Evolutionary conservation across 2,329 filamentous ascomycete species (phyloP), one percentile per base, ranked within the genome.

Genomic region (Arachnomyces sp.): DNA sequence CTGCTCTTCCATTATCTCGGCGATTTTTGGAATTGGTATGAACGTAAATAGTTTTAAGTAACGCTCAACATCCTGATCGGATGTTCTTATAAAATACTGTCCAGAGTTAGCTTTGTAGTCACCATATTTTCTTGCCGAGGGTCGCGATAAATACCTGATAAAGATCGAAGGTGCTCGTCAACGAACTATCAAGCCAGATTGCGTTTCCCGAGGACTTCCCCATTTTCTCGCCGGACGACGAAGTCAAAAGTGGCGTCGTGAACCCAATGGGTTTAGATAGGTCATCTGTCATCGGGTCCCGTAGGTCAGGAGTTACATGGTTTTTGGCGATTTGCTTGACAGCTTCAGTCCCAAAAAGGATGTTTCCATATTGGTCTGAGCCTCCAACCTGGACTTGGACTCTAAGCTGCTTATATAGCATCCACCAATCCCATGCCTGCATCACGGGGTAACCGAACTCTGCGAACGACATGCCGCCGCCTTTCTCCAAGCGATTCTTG

Each of bases 371-470:
- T 65, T 98, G 92, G 58, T 98, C 92, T 5, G 88, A 88, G 30
- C 92, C 92, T 43, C 92, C 92, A 38, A 98, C 85, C 64, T 98
- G 88, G 58, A 96, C 76, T 56, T 89, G 82, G 7, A 88, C 72
- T 25, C 9, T 25, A 35, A 74, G 72, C 38, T 72, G 74, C 16
- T 76, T 73, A 63, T 84, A 93, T 66, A 96, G 74, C 51, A 84
- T 74, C 85, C 86, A 96, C 77, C 89, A 98, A 60, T 98, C 92
- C 83, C 89, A 96, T 15, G 83, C 88, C 60, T 98, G 92, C 53
- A 96, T 77, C 12, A 98, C 66, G 1, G 93, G 92, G 56, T 98
- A 98, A 31, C 80, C 76, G 61, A 98, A 94, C 59, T 98, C 92
- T 28, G 86, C 82, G 53, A 93, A 84, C 0, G 89, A 93, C 82